Evolutionary conservation across 345 rosid genomes (phyloP).

Genomic region (Tarenaya hassleriana): DNA sequence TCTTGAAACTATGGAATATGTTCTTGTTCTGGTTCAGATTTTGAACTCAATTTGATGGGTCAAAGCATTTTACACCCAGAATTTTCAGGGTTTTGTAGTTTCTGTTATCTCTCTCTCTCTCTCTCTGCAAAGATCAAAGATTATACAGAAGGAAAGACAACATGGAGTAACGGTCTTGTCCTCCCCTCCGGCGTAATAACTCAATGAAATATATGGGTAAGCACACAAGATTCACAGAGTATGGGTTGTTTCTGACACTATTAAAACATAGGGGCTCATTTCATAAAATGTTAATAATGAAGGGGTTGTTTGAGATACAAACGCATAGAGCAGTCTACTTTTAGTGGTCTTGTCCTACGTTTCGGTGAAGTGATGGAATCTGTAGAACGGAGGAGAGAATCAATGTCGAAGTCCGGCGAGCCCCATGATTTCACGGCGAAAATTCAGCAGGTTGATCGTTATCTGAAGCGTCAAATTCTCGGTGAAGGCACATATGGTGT

Average conservation of each 20-base stretch:
- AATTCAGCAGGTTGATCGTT: constrained; percentile 43
- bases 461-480: constrained; percentile 47
- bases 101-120: too few species aligned
- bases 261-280: neutral
- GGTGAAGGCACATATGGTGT: constrained; percentile 62
- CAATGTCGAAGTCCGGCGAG: constrained; percentile 28
- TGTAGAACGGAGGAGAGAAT: neutral
- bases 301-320: neutral
- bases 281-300: neutral
- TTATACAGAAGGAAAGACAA: too few species aligned
- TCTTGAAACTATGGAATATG: neutral
- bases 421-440: constrained; percentile 3
- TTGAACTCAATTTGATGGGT: too few species aligned
- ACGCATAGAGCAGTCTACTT: neutral
- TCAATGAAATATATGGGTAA: neutral
- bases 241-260: neutral
- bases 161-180: neutral
- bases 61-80: too few species aligned
- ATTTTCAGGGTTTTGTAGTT: too few species aligned
- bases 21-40: too few species aligned
- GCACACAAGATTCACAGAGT: neutral
- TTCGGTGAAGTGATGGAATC: neutral
- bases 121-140: too few species aligned
- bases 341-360: constrained; percentile 8
- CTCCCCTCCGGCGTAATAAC: neutral